A percentile compares a stretch with the other conserved stretches of the same genome.
These are phyloP conservation scores for Candida chilensis DNA, from an alignment of 805 yeast genomes.

Conservation along the genomic window DNA sequence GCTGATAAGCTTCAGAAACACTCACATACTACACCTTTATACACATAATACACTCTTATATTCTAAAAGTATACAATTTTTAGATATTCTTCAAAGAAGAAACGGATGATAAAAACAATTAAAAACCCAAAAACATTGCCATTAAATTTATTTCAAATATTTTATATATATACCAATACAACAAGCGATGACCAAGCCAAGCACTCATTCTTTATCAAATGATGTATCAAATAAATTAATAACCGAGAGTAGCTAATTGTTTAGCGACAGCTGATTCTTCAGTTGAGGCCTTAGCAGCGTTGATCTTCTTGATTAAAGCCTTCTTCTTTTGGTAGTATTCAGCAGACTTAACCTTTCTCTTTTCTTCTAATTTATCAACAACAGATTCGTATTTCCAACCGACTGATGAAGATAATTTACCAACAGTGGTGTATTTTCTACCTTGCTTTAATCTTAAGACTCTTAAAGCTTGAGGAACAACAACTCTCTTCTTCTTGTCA, in stretches of 20 bases:
- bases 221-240: slow-evolving; percentile 59
- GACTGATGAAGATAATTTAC: slow-evolving; percentile 91
- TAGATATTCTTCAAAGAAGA: too few species aligned
- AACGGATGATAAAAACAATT: too few species aligned
- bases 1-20: too few species aligned
- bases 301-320: slow-evolving; percentile 89
- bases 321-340: slow-evolving; percentile 99
- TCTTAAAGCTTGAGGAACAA: slow-evolving; percentile 99
- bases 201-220: too few species aligned
- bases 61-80: too few species aligned
- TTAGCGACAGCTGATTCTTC: slow-evolving; percentile 87
- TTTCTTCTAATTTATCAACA: slow-evolving; percentile 96
- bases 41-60: too few species aligned
- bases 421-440: slow-evolving; percentile 98
- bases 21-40: too few species aligned
- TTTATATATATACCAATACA: too few species aligned
- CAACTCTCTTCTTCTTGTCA: slow-evolving; percentile 99
- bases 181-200: too few species aligned
- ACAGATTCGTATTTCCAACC: slow-evolving; percentile 99
- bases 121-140: too few species aligned
- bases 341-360: slow-evolving; percentile 98
- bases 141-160: too few species aligned
- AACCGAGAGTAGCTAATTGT: slow-evolving; percentile 95
- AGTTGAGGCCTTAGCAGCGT: slow-evolving; percentile 78
- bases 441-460: slow-evolving; percentile 99